These are phyloP conservation scores for Colletotrichum godetiae DNA, from an alignment of 2,329 filamentous ascomycete genomes.

Conservation along the genomic window DNA sequence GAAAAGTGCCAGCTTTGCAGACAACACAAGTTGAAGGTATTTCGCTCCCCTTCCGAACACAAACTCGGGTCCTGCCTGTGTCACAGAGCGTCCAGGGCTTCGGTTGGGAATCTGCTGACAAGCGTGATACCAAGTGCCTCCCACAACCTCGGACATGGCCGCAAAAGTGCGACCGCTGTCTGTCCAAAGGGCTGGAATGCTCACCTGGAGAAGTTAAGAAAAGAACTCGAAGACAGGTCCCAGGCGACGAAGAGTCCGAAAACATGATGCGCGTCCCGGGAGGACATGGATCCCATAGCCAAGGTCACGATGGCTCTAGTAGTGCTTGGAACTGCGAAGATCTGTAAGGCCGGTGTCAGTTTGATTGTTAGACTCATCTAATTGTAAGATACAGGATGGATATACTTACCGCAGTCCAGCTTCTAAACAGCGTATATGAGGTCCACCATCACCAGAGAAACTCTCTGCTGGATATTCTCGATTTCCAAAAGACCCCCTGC, in stretches of 20 bases:
- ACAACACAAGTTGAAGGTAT: conserved; percentile 3
- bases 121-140: background rate
- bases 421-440: background rate
- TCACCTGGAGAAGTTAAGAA: conserved; percentile 1
- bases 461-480: background rate
- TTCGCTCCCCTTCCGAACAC: background rate
- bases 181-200: background rate
- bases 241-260: background rate
- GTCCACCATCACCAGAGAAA: background rate
- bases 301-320: background rate
- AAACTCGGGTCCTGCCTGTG: background rate
- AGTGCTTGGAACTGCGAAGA: background rate
- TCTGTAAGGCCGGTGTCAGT: background rate
- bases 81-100: background rate
- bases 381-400: background rate
- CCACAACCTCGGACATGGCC: background rate
- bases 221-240: background rate
- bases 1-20: conserved; percentile 8
- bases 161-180: background rate
- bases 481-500: background rate
- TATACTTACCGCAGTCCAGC: background rate
- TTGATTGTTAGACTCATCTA: background rate
- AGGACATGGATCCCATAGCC: too few relatives aligned
- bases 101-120: background rate
- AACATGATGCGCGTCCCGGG: too few relatives aligned